Base-by-base conservation (phyloP, 768 basidiomycete genomes). In the Clitopilus passeckerianus region DNA sequence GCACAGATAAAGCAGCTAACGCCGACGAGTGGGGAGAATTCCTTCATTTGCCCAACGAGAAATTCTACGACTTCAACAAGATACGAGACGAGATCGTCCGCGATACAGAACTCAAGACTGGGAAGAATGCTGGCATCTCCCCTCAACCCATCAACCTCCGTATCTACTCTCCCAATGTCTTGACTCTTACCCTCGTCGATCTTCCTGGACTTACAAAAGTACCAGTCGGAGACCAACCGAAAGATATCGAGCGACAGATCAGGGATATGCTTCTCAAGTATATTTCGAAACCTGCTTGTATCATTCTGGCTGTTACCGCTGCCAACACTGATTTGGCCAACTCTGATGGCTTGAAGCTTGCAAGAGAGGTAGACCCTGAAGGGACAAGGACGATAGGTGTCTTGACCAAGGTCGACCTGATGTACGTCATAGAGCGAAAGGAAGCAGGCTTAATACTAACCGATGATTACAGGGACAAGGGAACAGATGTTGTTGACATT, bases 11-110 rank as follows among this genome's bases (percentile, higher is more conserved):
- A 61, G 78, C 84, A 27, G 92, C 90, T 73, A 98, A 98, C 71
- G 79, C 86, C 58, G 87, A 97, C 66, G 97, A 98, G 74, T 99
- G 97, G 97, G 97, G 96, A 66, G 97, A 99, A 75, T 99, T 99
- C 82, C 80, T 98, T 30, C 94, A 95, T 67, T 83, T 98, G 37
- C 97, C 96, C 0, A 91, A 91, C 60, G 91, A 98, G 78, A 99
- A 98, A 76, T 95, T 98, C 75, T 93, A 89, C 72, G 96, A 99
- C 77, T 99, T 99, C 77, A 81, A 86, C 74, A 95, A 97, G 81
- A 97, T 98, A 70, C 82, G 96, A 59, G 92, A 90, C 41, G 97
- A 99, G 75, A 99, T 99, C 64, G 83, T 98, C 30, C 86, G 88
- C 63, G 97, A 99, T 72, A 99, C 97, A 0, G 97, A 98, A 71